These are phyloP conservation scores for Solanum gracilifrons DNA, from an alignment of 257 asterid species.

Conservation along the genomic window DNA sequence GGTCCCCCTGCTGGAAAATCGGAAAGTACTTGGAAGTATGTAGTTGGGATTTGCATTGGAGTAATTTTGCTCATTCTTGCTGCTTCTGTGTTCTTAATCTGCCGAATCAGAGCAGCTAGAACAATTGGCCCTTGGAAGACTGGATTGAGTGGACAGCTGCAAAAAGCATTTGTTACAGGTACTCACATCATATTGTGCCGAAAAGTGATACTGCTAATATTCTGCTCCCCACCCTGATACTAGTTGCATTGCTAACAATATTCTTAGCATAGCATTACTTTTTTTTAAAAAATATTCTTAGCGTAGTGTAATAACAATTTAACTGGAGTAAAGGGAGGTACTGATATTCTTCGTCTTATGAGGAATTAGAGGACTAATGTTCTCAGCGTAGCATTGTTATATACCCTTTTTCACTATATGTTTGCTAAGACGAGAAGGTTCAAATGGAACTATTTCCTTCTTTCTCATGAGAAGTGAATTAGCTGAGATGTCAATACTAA, in stretches of 20 bases:
- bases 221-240: not conserved
- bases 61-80: conserved; percentile 29
- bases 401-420: not conserved
- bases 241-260: not conserved
- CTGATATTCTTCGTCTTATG: not conserved
- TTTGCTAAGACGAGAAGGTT: not conserved
- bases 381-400: not conserved
- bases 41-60: conserved; percentile 29
- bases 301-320: not conserved
- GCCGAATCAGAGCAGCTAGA: conserved; percentile 51
- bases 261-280: not conserved
- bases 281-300: not conserved
- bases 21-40: conserved; percentile 27
- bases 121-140: conserved; percentile 77
- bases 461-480: not conserved
- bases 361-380: not conserved
- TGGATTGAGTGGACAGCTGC: conserved; percentile 94
- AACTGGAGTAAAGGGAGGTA: not conserved
- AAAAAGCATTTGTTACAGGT: conserved; percentile 87
- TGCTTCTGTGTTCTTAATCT: conserved; percentile 20
- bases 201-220: not conserved
- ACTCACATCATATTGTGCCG: not conserved
- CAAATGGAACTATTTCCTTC: not conserved
- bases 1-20: conserved; percentile 7
- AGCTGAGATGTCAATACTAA: not conserved